phyloP scores from a whole-genome alignment of 2,329 filamentous ascomycete genomes.

The Aotearoamyces nothofagi region DNA sequence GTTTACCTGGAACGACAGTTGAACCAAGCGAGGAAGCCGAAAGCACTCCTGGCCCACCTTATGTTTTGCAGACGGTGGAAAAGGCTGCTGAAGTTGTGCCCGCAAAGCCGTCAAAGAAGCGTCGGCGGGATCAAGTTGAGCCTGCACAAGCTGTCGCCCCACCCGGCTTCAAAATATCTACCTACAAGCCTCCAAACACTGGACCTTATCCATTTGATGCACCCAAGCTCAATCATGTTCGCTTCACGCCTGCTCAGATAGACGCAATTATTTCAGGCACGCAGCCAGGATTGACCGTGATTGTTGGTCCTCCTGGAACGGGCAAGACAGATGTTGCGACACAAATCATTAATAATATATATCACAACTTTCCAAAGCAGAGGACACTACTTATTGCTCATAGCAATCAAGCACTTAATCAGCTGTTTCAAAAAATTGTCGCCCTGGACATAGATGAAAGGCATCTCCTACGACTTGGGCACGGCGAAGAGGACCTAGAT shows the following conservation, averaged over 20 bases:
- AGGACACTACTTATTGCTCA: constrained; percentile 87
- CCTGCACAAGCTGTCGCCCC: constrained; percentile 44
- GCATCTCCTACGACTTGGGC: constrained; percentile 80
- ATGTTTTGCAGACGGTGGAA: constrained; percentile 58
- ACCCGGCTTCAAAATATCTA: constrained; percentile 66
- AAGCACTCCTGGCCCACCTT: constrained; percentile 72
- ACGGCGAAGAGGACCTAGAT: constrained; percentile 87
- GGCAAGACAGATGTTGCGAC: constrained; percentile 99
- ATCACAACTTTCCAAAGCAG: constrained; percentile 92
- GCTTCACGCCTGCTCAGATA: constrained; percentile 82
- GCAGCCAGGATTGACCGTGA: constrained; percentile 83
- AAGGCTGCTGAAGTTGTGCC: constrained; percentile 33
- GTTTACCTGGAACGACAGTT: constrained; percentile 73
- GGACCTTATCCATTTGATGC: constrained; percentile 81
- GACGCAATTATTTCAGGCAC: constrained; percentile 89
- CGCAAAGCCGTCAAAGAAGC: constrained; percentile 64
- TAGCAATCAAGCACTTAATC: constrained; percentile 95
- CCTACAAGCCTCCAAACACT: constrained; percentile 76
- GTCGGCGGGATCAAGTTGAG: constrained; percentile 62
- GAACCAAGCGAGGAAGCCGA: constrained; percentile 60
- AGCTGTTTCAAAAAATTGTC: constrained; percentile 96
- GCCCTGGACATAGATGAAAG: constrained; percentile 89
- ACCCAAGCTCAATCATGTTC: constrained; percentile 66
- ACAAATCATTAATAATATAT: constrained; percentile 97
- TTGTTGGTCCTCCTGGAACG: constrained; percentile 90